A percentile compares a stretch with the other conserved stretches of the same genome.
phyloP scores from a whole-genome alignment of 2,329 filamentous ascomycete genomes.

The Penicillium sp. region DNA sequence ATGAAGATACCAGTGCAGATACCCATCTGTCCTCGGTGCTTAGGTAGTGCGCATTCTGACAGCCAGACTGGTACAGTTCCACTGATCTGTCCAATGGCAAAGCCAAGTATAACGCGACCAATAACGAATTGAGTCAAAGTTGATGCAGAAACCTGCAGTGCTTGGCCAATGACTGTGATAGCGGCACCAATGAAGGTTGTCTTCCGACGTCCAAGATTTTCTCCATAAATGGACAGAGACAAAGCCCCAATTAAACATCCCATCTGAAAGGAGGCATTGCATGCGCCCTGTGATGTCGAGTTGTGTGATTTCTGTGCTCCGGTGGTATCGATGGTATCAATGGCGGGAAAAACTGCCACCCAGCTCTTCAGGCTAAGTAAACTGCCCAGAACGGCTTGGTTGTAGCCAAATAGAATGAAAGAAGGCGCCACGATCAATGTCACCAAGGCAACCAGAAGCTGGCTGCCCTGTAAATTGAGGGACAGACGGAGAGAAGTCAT shows the following conservation, averaged over 20 bases:
- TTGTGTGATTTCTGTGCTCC: neutral
- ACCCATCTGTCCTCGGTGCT: neutral
- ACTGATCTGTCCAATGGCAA: neutral
- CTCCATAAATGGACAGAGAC: neutral
- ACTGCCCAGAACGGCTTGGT: neutral
- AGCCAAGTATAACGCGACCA: neutral
- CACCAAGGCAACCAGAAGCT: neutral
- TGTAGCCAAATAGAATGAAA: neutral
- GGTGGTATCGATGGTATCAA: neutral
- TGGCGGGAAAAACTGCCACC: neutral
- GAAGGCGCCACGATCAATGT: neutral
- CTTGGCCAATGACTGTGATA: neutral
- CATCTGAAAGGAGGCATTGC: neutral
- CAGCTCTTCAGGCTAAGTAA: neutral
- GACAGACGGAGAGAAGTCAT: neutral
- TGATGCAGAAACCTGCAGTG: neutral
- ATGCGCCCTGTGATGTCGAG: neutral
- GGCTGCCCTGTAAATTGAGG: neutral
- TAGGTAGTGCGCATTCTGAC: neutral
- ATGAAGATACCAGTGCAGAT: neutral
- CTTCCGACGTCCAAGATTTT: neutral
- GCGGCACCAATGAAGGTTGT: neutral
- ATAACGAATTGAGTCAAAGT: neutral
- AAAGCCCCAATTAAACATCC: neutral
- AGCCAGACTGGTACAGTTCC: neutral